Base-by-base conservation (phyloP, 148 eudicot species). In the Oxyria digyna region DNA sequence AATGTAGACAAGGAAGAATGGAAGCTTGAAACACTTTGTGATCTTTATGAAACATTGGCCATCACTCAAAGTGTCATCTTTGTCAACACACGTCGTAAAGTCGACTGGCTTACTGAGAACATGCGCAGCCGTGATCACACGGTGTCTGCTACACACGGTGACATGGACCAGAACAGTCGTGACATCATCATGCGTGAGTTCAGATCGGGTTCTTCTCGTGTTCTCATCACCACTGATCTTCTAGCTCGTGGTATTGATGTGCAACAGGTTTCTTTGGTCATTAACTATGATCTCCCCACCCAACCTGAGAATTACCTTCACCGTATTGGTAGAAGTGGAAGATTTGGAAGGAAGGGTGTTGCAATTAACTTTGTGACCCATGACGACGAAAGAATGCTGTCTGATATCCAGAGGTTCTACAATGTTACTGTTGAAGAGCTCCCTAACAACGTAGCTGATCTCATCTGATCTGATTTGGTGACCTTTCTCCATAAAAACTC, bases 241-340 rank as follows among this genome's bases (percentile, higher is more conserved):
- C 27, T 76, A 75, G 79, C 79, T 8, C 74, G 79, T 43, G 79
- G 79, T 67, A 76, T 76, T 17, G 79, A 76, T 59, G 79, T 76
- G 18, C 79, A 76, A 41, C 79, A 76, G 68, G 79, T 76, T 14
- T 76, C 79, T 1, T 69, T 76, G 40, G 79, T 76, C 13, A 76
- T 76, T 12, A 76, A 76, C 20, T 76, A 71, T 59, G 79, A 76
- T 52, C 72, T 76, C n/a, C 79, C 79, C 14, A 76, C 79, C 48
- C 79, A 76, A 59, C 79, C 79, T 13, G 79, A 76, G 69, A 76
- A 76, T 26, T 76, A 76, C 27, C 79, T 76, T 66, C 79, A 76
- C 45, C 67, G 79, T 31, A 76, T 76, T 1, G 79, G 79, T 17
- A 73, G 79, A 21, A 72, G 79, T 72, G 79, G 79, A 66, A 38